Evolutionary conservation across 1,284 basidiomycete genomes (phyloP), one percentile per base, ranked within the genome.

Genomic region (Microbotryum silenes-acaulis): DNA sequence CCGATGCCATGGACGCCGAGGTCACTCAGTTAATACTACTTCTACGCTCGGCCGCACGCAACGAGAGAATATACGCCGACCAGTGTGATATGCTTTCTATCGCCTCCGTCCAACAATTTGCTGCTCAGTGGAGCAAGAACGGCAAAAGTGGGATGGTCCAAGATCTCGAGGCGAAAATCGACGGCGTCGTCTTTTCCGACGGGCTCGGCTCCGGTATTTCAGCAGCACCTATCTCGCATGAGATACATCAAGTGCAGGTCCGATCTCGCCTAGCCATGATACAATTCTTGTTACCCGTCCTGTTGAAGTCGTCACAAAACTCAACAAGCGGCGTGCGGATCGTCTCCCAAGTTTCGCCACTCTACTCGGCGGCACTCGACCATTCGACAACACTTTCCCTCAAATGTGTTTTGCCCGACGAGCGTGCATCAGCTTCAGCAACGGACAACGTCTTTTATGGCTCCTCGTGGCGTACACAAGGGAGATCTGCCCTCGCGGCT

Each of bases 31-130:
- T 71, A n/a, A 44, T 70, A 25, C 50, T 67, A 42, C 69, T 71
- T 54, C 51, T 71, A 9, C 65, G 66, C 16, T 65, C 60, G 5
- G 46, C 67, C 3, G 59, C 67, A 5, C 47, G 29, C 16, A 70
- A 70, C 56, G 70, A 71, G 37, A 63, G 67, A n/a, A 56, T 70
- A 14, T 71, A 71, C 53, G 69, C 64, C 58, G 70, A 71, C 29
- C 27, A 63, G 20, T 69, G 67, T 56, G 70, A 71, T 47, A 57
- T 64, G 18, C 29, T 56, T 3, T 60, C 53, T 4, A 48, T 67
- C 44, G 61, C 42, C 7, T 64, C 61, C 50, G 60, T 71, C 4
- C 51, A 56, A 18, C 21, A 2, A 2, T 71, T 71, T 47, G 61
- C 56, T 18, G 31, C 48, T 12, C 52, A 64, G 27, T 71, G 69